phyloP scores from a whole-genome alignment of 441 rosid genomes.

The Bocquillonia castaneifolia region DNA sequence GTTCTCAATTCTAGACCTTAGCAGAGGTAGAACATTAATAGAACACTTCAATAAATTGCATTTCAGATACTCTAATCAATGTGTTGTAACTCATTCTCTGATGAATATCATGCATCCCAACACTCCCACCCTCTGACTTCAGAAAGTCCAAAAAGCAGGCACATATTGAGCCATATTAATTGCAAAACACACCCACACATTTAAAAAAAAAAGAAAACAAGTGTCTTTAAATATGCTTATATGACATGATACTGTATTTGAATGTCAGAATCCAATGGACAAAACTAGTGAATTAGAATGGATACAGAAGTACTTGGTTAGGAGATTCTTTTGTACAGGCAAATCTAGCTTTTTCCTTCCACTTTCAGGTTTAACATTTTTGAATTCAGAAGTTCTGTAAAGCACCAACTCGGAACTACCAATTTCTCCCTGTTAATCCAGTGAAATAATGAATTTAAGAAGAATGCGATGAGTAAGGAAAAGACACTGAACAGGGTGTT shows the following conservation, averaged over 20 bases:
- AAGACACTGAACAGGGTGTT: neutral
- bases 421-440: constrained; percentile 44
- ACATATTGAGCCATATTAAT: constrained; percentile 10
- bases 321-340: constrained; percentile 90
- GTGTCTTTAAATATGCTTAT: neutral
- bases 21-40: neutral
- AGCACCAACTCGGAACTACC: constrained; percentile 28
- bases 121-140: neutral
- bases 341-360: constrained; percentile 71
- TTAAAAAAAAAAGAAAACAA: neutral
- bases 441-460: constrained; percentile 7
- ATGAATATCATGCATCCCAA: neutral
- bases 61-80: neutral
- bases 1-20: neutral
- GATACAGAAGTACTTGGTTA: constrained; percentile 96
- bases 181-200: constrained; percentile 1
- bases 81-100: neutral
- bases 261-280: neutral
- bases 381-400: constrained; percentile 27
- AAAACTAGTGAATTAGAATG: constrained; percentile 25
- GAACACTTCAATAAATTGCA: neutral
- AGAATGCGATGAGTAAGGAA: neutral
- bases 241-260: neutral
- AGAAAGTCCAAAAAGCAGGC: neutral
- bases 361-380: constrained; percentile 42